phyloP scores from a whole-genome alignment of 306 rosid species.

The Acacia crassicarpa region DNA sequence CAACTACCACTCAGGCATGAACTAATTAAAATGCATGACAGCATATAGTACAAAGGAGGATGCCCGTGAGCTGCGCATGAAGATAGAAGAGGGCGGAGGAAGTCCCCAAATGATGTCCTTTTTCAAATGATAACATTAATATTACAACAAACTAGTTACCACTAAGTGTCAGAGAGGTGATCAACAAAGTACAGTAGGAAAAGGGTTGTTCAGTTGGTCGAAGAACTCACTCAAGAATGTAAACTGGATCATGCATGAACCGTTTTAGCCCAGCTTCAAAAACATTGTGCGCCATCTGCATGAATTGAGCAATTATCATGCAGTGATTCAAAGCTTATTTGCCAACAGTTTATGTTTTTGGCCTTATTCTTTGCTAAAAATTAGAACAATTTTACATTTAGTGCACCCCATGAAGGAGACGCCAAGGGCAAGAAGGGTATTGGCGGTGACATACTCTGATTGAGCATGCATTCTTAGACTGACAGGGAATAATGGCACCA shows the following conservation, averaged over 20 bases:
- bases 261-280: conserved; percentile 92
- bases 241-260: conserved; percentile 88
- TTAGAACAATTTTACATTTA: background rate
- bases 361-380: background rate
- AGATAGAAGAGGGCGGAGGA: background rate
- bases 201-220: conserved; percentile 15
- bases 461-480: background rate
- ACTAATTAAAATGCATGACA: background rate
- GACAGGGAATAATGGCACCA: background rate
- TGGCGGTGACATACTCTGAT: background rate
- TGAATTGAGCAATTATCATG: conserved; percentile 19
- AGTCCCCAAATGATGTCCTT: background rate
- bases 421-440: background rate
- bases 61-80: background rate
- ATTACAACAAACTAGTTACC: background rate
- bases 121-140: background rate
- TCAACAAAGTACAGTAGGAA: conserved; percentile 16
- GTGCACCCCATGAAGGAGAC: background rate
- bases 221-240: conserved; percentile 91
- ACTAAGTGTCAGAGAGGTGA: background rate
- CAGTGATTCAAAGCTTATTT: conserved; percentile 9
- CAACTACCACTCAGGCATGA: background rate
- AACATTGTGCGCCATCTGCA: conserved; percentile 97
- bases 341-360: background rate
- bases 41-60: background rate